Base-by-base conservation (phyloP, 495 filamentous ascomycete species). In the Achaetomiella virescens region DNA sequence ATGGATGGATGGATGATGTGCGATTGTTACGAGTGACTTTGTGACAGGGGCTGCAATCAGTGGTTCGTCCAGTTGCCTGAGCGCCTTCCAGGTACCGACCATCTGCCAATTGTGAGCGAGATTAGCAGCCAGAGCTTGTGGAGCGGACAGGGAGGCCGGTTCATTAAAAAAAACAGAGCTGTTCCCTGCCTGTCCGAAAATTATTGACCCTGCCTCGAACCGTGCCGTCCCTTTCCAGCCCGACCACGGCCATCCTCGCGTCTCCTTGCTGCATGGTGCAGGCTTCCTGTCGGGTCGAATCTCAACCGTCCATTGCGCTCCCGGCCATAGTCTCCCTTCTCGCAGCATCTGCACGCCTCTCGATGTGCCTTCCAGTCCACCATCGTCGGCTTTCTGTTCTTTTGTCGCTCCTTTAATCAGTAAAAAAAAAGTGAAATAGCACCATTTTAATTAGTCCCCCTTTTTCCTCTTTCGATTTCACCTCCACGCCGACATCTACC, bases 391-490 rank as follows among this genome's bases (percentile, higher is more conserved):
- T 61, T 70, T 61, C 52, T 54, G 60, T 59, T 61, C 63, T 70
- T 61, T 59, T 66, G 68, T 68, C 67, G 44, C 65, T 71, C 67
- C 42, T 71, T 69, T 71, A 61, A 65, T 59, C 52, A 52, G 40
- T 52, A 41, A 33, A 50, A 41, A 33, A 50, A 17, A 25, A 48
- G 33, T 51, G 45, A 18, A 60, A 22, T 60, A 60, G 9, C 40
- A 59, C 35, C 52, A 51, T 69, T 69, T 57, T 68, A 61, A 64
- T 66, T 55, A 58, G 48, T 35, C 31, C 55, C 41, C 41, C 15
- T 48, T 60, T 51, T 59, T n/a, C n/a, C n/a, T n/a, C n/a, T 60
- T 59, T 47, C 56, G 50, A 57, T 62, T 62, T 60, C 48, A 35
- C 52, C 36, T 52, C 35, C 21, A 56, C 50, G 37, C 36, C 52